A percentile compares a stretch with the other conserved stretches of the same genome.
These are phyloP conservation scores for Teunomyces gatunensis DNA, from an alignment of 805 yeast species.

Conservation along the genomic window DNA sequence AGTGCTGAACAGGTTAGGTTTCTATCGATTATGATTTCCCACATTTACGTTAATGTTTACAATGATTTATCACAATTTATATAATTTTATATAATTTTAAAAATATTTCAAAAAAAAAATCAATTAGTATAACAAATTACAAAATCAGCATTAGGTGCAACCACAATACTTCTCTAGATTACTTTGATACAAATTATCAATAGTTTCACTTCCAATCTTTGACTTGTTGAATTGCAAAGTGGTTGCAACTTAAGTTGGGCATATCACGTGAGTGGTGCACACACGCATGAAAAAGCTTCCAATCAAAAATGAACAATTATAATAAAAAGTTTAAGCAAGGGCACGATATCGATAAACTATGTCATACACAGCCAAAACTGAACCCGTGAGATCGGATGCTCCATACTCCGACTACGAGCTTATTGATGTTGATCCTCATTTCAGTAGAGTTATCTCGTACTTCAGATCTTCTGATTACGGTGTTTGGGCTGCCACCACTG, in stretches of 20 bases:
- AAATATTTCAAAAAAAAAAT: no score
- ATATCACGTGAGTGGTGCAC: neutral
- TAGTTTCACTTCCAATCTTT: no score
- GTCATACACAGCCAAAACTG: conserved; percentile 39
- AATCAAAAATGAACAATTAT: conserved; percentile 4
- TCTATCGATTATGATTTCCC: no score
- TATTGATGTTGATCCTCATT: conserved; percentile 80
- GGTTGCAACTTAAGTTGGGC: neutral
- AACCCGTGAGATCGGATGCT: conserved; percentile 41
- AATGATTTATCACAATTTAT: no score
- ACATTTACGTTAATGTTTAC: no score
- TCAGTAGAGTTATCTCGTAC: conserved; percentile 66
- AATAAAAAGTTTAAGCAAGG: neutral
- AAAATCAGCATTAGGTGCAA: neutral
- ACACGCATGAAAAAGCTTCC: conserved; percentile 4
- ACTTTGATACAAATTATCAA: no score
- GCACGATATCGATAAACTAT: conserved; percentile 16
- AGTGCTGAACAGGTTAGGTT: no score
- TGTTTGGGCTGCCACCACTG: conserved; percentile 43
- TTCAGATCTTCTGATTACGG: conserved; percentile 67
- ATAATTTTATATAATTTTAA: no score
- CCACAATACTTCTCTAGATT: neutral
- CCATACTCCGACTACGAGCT: conserved; percentile 40
- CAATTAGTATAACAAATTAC: neutral
- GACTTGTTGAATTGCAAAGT: neutral